Evolutionary conservation across 768 basidiomycete species (phyloP).

Genomic region (Dictyophora rubrovolvata): DNA sequence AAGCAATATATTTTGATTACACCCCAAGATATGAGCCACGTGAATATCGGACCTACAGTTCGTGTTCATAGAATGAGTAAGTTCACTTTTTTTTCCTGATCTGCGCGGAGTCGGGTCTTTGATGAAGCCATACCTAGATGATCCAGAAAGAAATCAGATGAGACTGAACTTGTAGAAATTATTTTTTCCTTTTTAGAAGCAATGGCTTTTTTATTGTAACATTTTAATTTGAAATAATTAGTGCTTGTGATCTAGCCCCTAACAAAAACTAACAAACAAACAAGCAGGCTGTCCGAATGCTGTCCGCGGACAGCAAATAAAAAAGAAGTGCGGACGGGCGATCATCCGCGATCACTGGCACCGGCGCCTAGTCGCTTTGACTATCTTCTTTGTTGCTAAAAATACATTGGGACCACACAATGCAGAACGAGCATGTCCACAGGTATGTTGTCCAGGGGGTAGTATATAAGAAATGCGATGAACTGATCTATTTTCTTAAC

Average conservation of each 20-base stretch:
- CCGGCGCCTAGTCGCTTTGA: background rate
- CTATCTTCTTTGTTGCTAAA: background rate
- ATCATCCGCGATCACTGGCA: background rate
- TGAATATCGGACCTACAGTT: conserved; percentile 52
- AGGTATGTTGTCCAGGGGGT: background rate
- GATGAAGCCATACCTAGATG: background rate
- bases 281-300: background rate
- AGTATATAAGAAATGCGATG: background rate
- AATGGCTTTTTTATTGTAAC: background rate
- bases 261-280: background rate
- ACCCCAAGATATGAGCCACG: conserved; percentile 83
- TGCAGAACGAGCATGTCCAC: background rate
- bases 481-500: background rate
- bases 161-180: background rate
- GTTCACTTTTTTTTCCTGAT: background rate
- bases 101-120: background rate
- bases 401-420: background rate
- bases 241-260: no score
- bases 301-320: background rate
- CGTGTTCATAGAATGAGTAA: conserved; percentile 58
- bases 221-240: background rate
- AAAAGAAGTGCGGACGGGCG: background rate
- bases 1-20: conserved; percentile 95
- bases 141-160: conserved; percentile 8
- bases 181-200: background rate